Conservation (phyloP, 805 yeast species). For the Saccharomycodes ludwigii region DNA sequence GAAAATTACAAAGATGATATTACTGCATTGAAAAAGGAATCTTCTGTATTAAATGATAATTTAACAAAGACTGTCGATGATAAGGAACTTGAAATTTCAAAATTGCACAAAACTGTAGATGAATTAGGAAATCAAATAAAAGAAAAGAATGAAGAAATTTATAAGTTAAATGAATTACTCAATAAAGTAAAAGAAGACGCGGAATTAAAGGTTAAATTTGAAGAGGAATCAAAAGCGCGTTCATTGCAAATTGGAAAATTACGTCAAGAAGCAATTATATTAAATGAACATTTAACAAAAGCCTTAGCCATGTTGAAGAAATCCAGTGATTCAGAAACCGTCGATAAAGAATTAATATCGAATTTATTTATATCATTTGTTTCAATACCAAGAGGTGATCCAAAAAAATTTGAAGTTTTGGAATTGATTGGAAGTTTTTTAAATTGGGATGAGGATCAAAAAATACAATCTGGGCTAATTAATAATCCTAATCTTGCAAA, state of each 20-base stretch:
- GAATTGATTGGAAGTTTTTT: slow-evolving; percentile 71
- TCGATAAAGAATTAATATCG: slow-evolving; percentile 81
- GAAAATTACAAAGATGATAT: slow-evolving; percentile 2
- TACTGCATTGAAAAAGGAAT: slow-evolving; percentile 26
- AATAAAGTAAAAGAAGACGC: slow-evolving; percentile 10
- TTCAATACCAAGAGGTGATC: slow-evolving; percentile 81
- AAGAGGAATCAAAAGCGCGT: slow-evolving; percentile 51
- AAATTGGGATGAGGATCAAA: slow-evolving; percentile 79
- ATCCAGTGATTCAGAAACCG: slow-evolving; percentile 60
- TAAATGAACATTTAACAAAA: slow-evolving; percentile 92
- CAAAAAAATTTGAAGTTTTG: slow-evolving; percentile 87
- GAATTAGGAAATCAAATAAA: slow-evolving; percentile 18
- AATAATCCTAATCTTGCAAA: slow-evolving; percentile 5
- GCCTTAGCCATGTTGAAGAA: slow-evolving; percentile 76
- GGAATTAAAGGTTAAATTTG: slow-evolving; percentile 26
- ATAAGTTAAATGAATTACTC: slow-evolving; percentile 1
- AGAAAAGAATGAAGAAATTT: slow-evolving; percentile 12
- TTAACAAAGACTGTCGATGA: slow-evolving; percentile 1
- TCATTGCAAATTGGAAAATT: slow-evolving; percentile 77
- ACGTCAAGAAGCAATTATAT: slow-evolving; percentile 85
- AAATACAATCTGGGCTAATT: slow-evolving; percentile 61
- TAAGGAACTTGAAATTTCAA: slow-evolving; percentile 7
- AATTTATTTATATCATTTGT: slow-evolving; percentile 78
- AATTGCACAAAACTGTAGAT: slow-evolving; percentile 18
- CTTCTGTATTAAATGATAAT: slow-evolving; percentile 23